These are phyloP conservation scores for Botryotinia convoluta DNA, from an alignment of 2,329 filamentous ascomycete species.

Conservation along the genomic window DNA sequence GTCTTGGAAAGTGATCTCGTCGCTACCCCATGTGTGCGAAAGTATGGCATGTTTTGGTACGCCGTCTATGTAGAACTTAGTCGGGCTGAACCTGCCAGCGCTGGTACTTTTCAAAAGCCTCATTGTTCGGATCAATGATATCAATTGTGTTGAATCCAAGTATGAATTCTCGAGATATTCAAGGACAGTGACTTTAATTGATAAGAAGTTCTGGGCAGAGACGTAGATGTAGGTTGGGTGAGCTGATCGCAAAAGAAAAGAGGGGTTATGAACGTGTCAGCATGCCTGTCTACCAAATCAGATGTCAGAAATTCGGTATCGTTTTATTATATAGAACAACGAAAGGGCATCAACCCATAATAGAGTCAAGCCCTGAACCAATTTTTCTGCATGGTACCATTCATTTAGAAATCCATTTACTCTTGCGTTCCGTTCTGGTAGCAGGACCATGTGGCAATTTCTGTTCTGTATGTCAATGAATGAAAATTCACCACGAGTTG, in stretches of 20 bases:
- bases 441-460: not conserved
- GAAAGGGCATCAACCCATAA: not conserved
- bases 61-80: not conserved
- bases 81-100: too few relatives aligned
- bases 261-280: not conserved
- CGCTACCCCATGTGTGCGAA: slow-evolving; percentile 32
- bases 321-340: not conserved
- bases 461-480: not conserved
- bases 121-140: too few relatives aligned
- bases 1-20: slow-evolving; percentile 26
- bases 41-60: slow-evolving; percentile 33
- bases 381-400: not conserved
- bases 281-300: not conserved
- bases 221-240: not conserved
- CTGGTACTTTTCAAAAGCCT: too few relatives aligned
- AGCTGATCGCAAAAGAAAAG: not conserved
- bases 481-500: not conserved
- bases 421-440: not conserved
- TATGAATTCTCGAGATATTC: too few relatives aligned
- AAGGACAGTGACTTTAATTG: too few relatives aligned
- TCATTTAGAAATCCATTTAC: not conserved
- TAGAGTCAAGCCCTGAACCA: not conserved
- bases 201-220: too few relatives aligned
- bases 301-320: not conserved
- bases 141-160: too few relatives aligned